Conservation (phyloP, 169 alveolate genomes). For the Eimeria praecox region DNA sequence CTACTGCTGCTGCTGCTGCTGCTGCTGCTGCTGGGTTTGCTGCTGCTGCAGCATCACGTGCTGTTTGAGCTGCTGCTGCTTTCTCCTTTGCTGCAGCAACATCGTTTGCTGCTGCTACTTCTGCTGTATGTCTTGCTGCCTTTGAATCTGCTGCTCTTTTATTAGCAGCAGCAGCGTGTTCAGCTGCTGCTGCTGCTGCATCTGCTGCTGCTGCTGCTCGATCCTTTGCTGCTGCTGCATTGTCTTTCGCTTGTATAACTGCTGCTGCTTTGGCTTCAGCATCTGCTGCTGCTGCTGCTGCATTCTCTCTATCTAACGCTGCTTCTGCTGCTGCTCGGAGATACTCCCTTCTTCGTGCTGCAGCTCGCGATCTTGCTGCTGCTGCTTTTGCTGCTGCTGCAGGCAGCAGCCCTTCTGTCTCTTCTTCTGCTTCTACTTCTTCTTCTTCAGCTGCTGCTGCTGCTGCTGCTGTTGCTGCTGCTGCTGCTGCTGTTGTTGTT, state of each 20-base stretch:
- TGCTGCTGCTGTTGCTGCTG: not conserved
- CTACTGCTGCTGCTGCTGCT: not conserved
- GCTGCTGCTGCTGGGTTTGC: not conserved
- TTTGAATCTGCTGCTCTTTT: too few species aligned
- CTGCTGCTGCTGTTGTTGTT: not conserved
- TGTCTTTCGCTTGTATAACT: not conserved
- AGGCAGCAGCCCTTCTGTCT: not conserved
- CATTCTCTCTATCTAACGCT: not conserved
- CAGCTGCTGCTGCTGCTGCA: too few species aligned
- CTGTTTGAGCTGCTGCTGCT: too few species aligned
- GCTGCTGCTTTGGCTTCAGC: constrained; percentile 26
- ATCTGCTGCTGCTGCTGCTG: not conserved
- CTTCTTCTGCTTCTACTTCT: too few species aligned
- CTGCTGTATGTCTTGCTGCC: too few species aligned
- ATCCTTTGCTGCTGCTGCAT: not conserved
- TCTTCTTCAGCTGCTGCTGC: too few species aligned
- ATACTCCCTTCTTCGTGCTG: not conserved
- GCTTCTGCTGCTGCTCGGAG: not conserved
- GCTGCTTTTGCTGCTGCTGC: not conserved
- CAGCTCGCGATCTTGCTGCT: not conserved
- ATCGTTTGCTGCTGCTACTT: too few species aligned
- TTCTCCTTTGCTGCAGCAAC: too few species aligned
- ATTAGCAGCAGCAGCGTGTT: too few species aligned
- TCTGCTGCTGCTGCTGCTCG: too few species aligned
- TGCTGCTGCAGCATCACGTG: too few species aligned